phyloP scores from a whole-genome alignment of 2,329 filamentous ascomycete species.

The Trichoderma sp. region DNA sequence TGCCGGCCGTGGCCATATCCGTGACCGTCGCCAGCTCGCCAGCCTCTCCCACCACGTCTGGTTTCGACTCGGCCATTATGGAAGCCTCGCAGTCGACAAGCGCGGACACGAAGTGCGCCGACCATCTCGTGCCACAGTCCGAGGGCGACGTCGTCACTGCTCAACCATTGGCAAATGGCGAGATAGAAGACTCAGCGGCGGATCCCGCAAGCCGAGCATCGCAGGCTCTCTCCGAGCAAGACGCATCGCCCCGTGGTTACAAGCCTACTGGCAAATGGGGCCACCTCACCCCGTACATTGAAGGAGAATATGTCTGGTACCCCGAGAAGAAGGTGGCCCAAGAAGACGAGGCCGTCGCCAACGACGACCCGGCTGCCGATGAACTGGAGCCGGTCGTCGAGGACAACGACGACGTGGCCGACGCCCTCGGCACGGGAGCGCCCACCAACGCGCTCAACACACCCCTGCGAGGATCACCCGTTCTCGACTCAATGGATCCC shows the following conservation, averaged over 20 bases:
- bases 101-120: slow-evolving; percentile 14
- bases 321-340: slow-evolving; percentile 43
- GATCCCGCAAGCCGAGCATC: background rate
- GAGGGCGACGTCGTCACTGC: background rate
- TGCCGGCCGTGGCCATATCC: background rate
- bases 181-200: background rate
- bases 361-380: slow-evolving; percentile 39
- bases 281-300: slow-evolving; percentile 46
- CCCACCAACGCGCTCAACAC: slow-evolving; percentile 46
- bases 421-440: slow-evolving; percentile 38
- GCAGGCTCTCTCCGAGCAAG: slow-evolving; percentile 13
- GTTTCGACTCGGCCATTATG: slow-evolving; percentile 6
- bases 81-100: slow-evolving; percentile 6
- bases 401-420: slow-evolving; percentile 39
- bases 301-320: slow-evolving; percentile 44
- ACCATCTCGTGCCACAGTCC: background rate
- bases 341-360: slow-evolving; percentile 38
- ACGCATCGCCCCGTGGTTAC: slow-evolving; percentile 36
- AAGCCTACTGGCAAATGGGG: slow-evolving; percentile 42
- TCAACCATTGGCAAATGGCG: background rate
- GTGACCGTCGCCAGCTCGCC: background rate
- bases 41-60: slow-evolving; percentile 12
- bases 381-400: slow-evolving; percentile 28
- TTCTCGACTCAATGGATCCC: slow-evolving; percentile 44
- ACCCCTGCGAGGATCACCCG: slow-evolving; percentile 45